Evolutionary conservation across 108 stramenopile species (phyloP), one percentile per base, ranked within the genome.

Genomic region (Fragilaria crotonensis): DNA sequence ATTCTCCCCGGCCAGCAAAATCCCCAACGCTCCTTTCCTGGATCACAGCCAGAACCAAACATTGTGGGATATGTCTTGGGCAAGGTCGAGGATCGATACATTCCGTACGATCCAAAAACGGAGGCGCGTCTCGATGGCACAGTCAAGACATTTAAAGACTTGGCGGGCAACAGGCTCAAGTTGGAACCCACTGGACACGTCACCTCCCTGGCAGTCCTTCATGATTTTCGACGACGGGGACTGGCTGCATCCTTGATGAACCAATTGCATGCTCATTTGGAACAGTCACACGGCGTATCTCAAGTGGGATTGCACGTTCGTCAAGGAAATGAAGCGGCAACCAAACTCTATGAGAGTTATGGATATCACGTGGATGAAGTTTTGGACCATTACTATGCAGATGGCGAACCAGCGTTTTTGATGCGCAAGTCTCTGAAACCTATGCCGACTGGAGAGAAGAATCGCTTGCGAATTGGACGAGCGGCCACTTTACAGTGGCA

Each of bases 331-430:
- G 19, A 57, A 30, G 85, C 84, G 1, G 93, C 93, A 0, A 80
- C 71, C 3, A 64, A 60, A 28, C 60, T 94, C 45, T 94, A 94
- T 58, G 55, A 76, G 7, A 63, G 77, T 19, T 68, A 66, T 47
- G 89, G 85, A 7, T 94, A 94, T 54, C 66, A 76, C 46, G 80
- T 87, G 27, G 72, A 62, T 0, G 72, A 79, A 47, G 72, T 82
- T 23, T 88, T 93, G 59, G 78, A 78, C 7, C 20, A 45, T 27
- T 94, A 94, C 68, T 94, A 94, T 67, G 82, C 87, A 55, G 93
- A 94, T 70, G 89, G 93, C 27, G 93, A 94, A 71, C 89, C 89
- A 76, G 93, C 87, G 4, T 94, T 84, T 68, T 85, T 85, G 48
- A 94, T 94, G 93, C 73, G 64, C 49, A 84, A 83, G 73, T 44